Evolutionary conservation across 1,284 basidiomycete species (phyloP), one percentile per base, ranked within the genome.

Genomic region (Ceratobasidium sp.): DNA sequence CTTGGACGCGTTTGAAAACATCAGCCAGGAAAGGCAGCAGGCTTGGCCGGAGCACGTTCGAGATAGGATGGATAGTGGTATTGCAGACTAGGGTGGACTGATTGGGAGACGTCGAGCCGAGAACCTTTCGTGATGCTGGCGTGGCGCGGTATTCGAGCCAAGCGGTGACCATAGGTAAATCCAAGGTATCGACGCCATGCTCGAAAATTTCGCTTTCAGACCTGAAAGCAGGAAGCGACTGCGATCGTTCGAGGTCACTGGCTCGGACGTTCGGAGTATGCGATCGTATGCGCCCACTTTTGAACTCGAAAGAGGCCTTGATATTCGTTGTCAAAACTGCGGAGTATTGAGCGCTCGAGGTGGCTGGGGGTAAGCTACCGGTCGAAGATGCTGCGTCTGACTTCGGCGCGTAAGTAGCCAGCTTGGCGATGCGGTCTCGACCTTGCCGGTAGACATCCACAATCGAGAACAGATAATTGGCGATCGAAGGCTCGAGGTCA

Each of bases 381-480:
- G 48, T 54, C 7, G 71, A 74, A 10, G 71, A 65, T 18, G 14
- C 71, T 35, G 71, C 27, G 33, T 74, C 79, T 85, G 80, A 74
- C 83, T 82, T 16, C 84, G 78, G 65, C 86, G 85, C 79, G 82
- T 86, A 79, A 44, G 87, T 86, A 20, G 89, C 83, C 4, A 96
- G 85, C 33, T 88, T 88, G 48, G 90, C 89, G 65, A 97, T 89
- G 3, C 94, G 89, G 77, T 92, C 91, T 84, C 92, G 93, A 23
- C 96, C 96, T 82, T 90, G 89, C 66, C 89, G 90, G 84, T 96
- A 97, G 38, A 97, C 94, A 80, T 96, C 94, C 52, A 95, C 88
- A 18, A 97, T 85, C 35, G 93, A 91, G 83, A 93, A 95, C 5
- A 96, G 86, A 80, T 92, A 93, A 79, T 92, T 91, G 2, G 94